Evolutionary conservation across 176 grass and related monocot genomes (phyloP), one percentile per base, ranked within the genome.

Genomic region (Zea luxurians): DNA sequence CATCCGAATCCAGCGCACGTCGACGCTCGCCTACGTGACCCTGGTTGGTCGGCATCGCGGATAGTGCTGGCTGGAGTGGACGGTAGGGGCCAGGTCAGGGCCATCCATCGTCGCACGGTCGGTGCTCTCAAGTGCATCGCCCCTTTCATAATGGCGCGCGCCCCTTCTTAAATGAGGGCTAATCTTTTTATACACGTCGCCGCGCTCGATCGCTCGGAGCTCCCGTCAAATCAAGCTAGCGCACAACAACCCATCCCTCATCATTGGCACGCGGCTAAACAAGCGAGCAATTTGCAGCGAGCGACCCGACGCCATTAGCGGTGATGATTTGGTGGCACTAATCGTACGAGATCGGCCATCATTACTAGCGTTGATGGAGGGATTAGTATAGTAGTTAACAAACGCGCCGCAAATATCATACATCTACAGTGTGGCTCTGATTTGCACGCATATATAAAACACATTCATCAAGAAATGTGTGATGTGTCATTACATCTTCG

Each of bases 201-300:
- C n/a, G n/a, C n/a, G n/a, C n/a, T n/a, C n/a, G n/a, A n/a, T n/a
- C n/a, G n/a, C n/a, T n/a, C n/a, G n/a, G n/a, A n/a, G n/a, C n/a
- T n/a, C n/a, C n/a, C n/a, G 68, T 70, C 68, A 70, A 70, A 67
- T 66, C 76, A 55, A 79, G 62, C 48, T 2, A 36, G 36, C 59
- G 17, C 60, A 48, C 60, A 48, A 72, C 48, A 17, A 8, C 48
- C 60, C 75, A 34, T 41, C 66, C 34, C 42, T 84, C 66, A 82
- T 85, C 82, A 82, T 89, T 85, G 82, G 48, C 9, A 66, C 57
- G 16, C 17, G 11, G 34, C 53, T 84, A 75, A 88, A 76, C 46
- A 73, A 68, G n/a, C 12, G 13, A 42, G 17, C 16, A 15, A 62
- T 12, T 4, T 59, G 54, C n/a, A 2, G 2, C 0, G 15, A 12